phyloP scores from a whole-genome alignment of 495 filamentous ascomycete genomes.

The Hypomontagnella submonticulosa region DNA sequence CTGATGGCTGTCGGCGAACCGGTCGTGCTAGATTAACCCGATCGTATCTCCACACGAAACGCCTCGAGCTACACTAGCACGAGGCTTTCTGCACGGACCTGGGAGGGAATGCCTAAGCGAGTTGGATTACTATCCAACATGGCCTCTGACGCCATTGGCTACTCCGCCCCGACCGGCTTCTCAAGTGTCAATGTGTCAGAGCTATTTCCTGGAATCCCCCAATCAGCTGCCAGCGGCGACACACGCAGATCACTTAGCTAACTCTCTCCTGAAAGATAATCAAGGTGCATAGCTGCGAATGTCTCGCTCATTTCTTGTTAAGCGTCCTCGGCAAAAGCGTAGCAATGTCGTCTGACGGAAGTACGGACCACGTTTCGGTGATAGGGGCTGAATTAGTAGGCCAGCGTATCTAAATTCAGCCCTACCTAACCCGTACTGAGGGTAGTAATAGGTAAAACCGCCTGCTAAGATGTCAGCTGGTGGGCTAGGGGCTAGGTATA shows the following conservation, averaged over 20 bases:
- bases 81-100: conserved; percentile 30
- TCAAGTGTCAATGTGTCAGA: conserved; percentile 5
- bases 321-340: conserved; percentile 9
- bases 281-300: conserved; percentile 6
- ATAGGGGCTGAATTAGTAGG: conserved; percentile 35
- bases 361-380: conserved; percentile 34
- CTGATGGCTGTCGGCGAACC: background rate
- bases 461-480: conserved; percentile 12
- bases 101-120: conserved; percentile 26
- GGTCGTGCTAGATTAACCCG: conserved; percentile 1
- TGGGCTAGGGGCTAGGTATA: conserved; percentile 10
- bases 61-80: conserved; percentile 30
- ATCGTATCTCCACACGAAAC: conserved; percentile 13
- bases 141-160: conserved; percentile 17
- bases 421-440: background rate
- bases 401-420: conserved; percentile 23
- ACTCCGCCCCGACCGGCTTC: conserved; percentile 19
- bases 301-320: background rate
- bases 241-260: conserved; percentile 20
- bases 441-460: background rate
- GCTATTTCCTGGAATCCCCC: conserved; percentile 10
- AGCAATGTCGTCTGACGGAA: background rate
- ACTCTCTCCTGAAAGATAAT: conserved; percentile 1
- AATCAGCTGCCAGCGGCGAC: conserved; percentile 20
- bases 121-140: conserved; percentile 8